These are phyloP conservation scores for Euphorbia lathyris DNA, from an alignment of 345 rosid species.

Conservation along the genomic window DNA sequence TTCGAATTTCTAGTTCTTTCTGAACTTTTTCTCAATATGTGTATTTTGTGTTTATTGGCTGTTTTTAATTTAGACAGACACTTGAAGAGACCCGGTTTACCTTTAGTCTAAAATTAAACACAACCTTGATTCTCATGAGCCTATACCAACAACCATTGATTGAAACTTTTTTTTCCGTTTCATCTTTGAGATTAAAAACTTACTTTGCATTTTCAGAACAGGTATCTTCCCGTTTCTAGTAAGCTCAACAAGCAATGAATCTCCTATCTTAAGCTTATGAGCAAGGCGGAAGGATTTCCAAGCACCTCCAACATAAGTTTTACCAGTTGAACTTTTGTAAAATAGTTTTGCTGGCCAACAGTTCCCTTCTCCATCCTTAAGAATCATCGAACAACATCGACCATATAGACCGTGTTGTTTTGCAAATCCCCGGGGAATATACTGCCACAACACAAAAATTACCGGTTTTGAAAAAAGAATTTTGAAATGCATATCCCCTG, in stretches of 20 bases:
- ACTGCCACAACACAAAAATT: slow-evolving; percentile 9
- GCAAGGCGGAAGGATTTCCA: not conserved
- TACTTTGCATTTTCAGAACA: slow-evolving; percentile 9
- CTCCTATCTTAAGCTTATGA: slow-evolving; percentile 13
- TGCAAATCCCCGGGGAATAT: slow-evolving; percentile 7
- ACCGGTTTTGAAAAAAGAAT: not conserved
- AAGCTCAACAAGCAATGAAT: slow-evolving; percentile 13
- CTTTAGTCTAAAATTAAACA: too few species aligned
- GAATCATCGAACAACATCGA: not conserved
- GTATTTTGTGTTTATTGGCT: too few species aligned
- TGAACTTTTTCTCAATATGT: too few species aligned
- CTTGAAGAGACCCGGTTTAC: not conserved
- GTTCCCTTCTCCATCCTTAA: slow-evolving; percentile 12
- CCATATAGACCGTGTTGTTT: not conserved
- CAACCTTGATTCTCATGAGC: too few species aligned
- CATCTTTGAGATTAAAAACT: not conserved
- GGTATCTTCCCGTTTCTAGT: slow-evolving; percentile 5
- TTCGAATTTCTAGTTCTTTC: not conserved
- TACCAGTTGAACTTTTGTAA: not conserved
- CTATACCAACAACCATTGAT: too few species aligned
- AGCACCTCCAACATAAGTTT: slow-evolving; percentile 2
- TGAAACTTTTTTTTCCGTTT: not conserved
- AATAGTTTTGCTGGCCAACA: slow-evolving; percentile 15
- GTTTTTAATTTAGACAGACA: not conserved
- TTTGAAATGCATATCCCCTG: not conserved